These are phyloP conservation scores for Schwanniomyces sp. DNA, from an alignment of 805 yeast genomes.

Conservation along the genomic window DNA sequence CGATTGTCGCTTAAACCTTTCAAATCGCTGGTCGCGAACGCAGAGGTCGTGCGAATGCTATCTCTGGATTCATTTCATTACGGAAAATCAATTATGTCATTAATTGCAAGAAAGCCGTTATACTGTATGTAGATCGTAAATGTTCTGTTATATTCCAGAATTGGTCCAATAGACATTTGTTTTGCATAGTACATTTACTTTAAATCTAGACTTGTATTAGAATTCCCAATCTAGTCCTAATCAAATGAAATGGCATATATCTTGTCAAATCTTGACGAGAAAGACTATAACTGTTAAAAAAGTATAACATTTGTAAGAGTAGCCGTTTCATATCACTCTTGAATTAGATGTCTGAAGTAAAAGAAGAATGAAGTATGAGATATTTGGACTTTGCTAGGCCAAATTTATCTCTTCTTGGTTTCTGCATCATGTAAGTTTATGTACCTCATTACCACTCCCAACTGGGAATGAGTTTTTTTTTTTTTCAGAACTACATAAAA, in stretches of 20 bases:
- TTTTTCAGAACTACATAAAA: too few species aligned
- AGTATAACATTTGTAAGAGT: too few species aligned
- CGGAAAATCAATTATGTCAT: not conserved
- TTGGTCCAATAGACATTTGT: not conserved
- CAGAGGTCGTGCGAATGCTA: not conserved
- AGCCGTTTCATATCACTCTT: too few species aligned
- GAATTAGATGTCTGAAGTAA: too few species aligned
- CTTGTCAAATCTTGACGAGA: too few species aligned
- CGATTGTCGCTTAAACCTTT: not conserved
- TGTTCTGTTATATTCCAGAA: not conserved
- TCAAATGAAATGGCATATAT: too few species aligned
- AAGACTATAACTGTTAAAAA: too few species aligned
- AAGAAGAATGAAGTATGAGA: too few species aligned
- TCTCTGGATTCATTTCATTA: not conserved
- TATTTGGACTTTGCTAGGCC: not conserved
- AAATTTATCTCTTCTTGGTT: not conserved
- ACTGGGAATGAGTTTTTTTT: not conserved
- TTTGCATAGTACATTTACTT: not conserved
- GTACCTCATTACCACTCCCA: not conserved
- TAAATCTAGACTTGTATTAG: not conserved
- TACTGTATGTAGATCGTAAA: not conserved
- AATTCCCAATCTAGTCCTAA: not conserved
- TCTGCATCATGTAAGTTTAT: not conserved
- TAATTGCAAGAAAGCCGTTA: not conserved
- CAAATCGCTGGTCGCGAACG: not conserved